Evolutionary conservation across 2,329 filamentous ascomycete genomes (phyloP), one percentile per base, ranked within the genome.

Genomic region (Penicillium sp.): DNA sequence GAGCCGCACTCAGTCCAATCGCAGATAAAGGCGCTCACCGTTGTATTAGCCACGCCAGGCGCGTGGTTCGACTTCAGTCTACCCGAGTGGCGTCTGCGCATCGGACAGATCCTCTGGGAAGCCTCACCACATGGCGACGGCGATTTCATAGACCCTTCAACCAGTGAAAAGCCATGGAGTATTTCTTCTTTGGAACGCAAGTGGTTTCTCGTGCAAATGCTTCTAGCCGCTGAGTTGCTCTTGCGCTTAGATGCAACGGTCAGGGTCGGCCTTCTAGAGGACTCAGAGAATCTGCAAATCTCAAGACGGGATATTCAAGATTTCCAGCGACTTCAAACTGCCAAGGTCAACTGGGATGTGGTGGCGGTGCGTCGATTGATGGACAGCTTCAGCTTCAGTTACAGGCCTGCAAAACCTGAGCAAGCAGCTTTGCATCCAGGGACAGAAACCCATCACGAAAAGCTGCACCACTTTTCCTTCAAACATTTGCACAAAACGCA

Each of bases 341-440:
- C 76, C 5, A 86, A 87, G 66, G 76, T 83, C 5, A 80, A 85
- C 56, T 87, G 85, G 85, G 84, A 86, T 70, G 71, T 87, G 26
- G 76, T 87, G 2, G 76, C 84, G 19, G 82, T 82, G 7, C 79
- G 83, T 23, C 77, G 82, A 3, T 85, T 86, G 55, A 71, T 86
- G 35, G 81, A 85, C 48, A 85, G 82, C 54, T 73, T 86, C n/a
- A 69, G 76, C 19, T 76, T 84, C 17, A 67, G 65, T 31, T 75
- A 71, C 56, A 53, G 46, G 9, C 54, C 65, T 8, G 56, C 60
- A 17, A 55, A 66, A 47, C 49, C 66, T 29, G 51, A 30, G 11
- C 15, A 48, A n/a, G n/a, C 46, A 64, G 19, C 44, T n/a, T 50
- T 31, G 38, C 46, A 44, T 9, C 58, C 31, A 7, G 30, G 61